Conservation (phyloP, 176 grass and related monocot species). For the Cenchrus americanus region DNA sequence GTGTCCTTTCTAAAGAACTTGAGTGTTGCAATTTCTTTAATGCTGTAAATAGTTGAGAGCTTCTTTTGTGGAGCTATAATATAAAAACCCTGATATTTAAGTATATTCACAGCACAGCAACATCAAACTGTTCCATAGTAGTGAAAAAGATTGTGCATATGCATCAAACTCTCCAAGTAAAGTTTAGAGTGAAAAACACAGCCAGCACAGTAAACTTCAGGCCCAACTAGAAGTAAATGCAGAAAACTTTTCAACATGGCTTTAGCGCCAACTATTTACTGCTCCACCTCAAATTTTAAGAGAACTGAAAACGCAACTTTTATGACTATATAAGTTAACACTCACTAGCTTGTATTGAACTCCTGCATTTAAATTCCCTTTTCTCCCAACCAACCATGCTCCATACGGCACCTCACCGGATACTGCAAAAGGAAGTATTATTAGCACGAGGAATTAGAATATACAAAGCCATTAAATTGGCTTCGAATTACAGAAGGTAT, state of each 20-base stretch:
- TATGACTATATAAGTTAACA: slow-evolving; percentile 19
- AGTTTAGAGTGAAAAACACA: not conserved
- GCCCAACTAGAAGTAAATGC: not conserved
- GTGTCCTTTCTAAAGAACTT: not conserved
- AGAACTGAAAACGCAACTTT: not conserved
- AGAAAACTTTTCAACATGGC: not conserved
- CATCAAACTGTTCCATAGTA: not conserved
- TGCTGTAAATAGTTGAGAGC: not conserved
- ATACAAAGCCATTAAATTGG: slow-evolving; percentile 18
- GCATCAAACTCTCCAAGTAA: slow-evolving; percentile 1
- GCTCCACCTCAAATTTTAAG: not conserved
- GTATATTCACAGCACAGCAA: not conserved
- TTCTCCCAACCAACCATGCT: slow-evolving; percentile 78
- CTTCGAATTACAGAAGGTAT: slow-evolving; percentile 20
- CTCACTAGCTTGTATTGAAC: slow-evolving; percentile 70
- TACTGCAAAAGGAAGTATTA: slow-evolving; percentile 53
- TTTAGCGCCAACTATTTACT: no score
- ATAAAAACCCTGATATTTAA: not conserved
- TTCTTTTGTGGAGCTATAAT: not conserved
- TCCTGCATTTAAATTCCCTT: slow-evolving; percentile 70
- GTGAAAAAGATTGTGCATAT: not conserved
- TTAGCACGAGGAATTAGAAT: slow-evolving; percentile 12
- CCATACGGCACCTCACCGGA: slow-evolving; percentile 58
- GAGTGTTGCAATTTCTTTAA: not conserved
- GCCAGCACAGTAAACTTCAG: not conserved